Percentiles rank a stretch among this genome's conserved stretches.
These are phyloP conservation scores for Radiomyces spectabilis DNA, from an alignment of 192 early-diverging fungal species.

Conservation along the genomic window DNA sequence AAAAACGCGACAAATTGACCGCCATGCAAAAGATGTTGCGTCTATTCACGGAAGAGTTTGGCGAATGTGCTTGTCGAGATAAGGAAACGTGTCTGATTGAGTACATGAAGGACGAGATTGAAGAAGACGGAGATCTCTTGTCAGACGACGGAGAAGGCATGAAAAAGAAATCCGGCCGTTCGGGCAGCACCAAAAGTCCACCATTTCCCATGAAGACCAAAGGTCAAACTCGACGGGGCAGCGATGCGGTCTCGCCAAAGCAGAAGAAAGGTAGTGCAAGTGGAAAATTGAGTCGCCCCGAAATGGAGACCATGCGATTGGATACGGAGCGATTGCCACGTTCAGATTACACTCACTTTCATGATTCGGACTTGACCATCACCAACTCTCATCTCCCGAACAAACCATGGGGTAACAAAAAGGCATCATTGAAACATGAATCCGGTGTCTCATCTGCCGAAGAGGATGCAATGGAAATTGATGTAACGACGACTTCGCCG, in stretches of 20 bases:
- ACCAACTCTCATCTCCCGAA: too few relatives aligned
- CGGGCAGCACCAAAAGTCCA: not conserved
- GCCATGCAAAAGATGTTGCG: constrained; percentile 21
- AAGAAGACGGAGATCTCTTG: not conserved
- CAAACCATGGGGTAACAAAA: too few relatives aligned
- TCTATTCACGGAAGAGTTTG: constrained; percentile 28
- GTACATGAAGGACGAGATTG: constrained; percentile 24
- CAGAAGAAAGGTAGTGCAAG: not conserved
- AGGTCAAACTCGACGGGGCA: not conserved
- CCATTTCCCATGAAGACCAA: not conserved
- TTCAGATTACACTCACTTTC: too few relatives aligned
- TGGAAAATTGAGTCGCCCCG: too few relatives aligned
- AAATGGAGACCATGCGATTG: too few relatives aligned
- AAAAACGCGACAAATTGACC: constrained; percentile 16
- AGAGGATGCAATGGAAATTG: too few relatives aligned
- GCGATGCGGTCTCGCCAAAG: not conserved
- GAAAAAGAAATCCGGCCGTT: not conserved
- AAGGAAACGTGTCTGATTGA: constrained; percentile 32
- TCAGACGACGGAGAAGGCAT: not conserved
- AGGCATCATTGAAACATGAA: too few relatives aligned
- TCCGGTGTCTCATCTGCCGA: too few relatives aligned
- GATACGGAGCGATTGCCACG: too few relatives aligned
- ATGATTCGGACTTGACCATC: too few relatives aligned
- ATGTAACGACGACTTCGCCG: too few relatives aligned
- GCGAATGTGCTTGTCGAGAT: constrained; percentile 38